Base-by-base conservation (phyloP, 129 eudicot genomes). In the Kitagawia praeruptora region DNA sequence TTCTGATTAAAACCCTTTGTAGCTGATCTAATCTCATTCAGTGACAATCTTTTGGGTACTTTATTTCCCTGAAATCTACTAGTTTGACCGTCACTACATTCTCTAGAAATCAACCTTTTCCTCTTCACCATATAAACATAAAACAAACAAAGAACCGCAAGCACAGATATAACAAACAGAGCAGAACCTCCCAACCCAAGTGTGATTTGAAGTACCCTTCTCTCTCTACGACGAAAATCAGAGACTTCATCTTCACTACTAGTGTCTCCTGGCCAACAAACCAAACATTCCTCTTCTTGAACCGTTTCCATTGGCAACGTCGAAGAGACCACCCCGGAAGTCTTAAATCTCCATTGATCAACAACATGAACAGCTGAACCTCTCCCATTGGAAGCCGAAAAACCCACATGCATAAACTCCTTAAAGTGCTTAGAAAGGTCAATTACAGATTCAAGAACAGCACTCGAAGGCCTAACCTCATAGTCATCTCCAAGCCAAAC, bases 321-420 rank as follows among this genome's bases (percentile, higher is more conserved):
- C 3, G 91, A 56, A 45, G 85, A 80, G 28, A 75, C 73, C 25
- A 83, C 67, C 37, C 88, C 88, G 18, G 80, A 86, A 28, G 91
- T 84, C 58, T 86, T 84, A 80, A 92, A 90, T 75, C 82, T 82
- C 83, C 93, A 83, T 18, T 61, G 39, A 31, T 83, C 71, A 34
- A 92, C 70, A 3, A 81, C 71, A 80, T 92, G 87, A 67, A 45
- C 74, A 8, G 93, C 83, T 3, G 96, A 86, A 19, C 97, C 96
- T 64, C 63, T 75, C 8, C 86, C 88, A 66, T 83, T 89, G 27
- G 94, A 83, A 54, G 87, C 97, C 15, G 92, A 79, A 42, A 92
- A 92, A 3, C 97, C 97, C 5, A 89, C 92, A 49, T 85, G 85
- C 97, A 92, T 92, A 77, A 84, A 89, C 78, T 88, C 92, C 41